Percentiles rank a stretch among this genome's conserved stretches.
phyloP scores from a whole-genome alignment of 805 yeast species.

The Schizosaccharomyces cryophilus region DNA sequence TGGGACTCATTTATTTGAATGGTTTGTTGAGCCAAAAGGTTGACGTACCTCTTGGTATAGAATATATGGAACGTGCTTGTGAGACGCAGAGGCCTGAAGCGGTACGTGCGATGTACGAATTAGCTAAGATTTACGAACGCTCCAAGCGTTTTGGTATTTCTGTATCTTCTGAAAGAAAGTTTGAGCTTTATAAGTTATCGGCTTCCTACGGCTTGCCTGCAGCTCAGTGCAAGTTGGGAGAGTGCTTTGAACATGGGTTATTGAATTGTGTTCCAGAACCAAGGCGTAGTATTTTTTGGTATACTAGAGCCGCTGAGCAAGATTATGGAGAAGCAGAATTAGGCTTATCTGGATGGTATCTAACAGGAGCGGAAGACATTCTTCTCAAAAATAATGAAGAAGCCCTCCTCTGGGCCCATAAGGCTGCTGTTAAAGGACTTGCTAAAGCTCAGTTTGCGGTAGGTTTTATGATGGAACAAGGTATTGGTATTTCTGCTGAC shows the following conservation, averaged over 20 bases:
- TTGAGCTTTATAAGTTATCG: conserved; percentile 31
- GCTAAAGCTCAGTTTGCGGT: conserved; percentile 49
- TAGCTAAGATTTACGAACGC: conserved; percentile 29
- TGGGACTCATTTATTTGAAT: conserved; percentile 38
- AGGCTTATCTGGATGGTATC: conserved; percentile 57
- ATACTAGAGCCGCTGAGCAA: conserved; percentile 36
- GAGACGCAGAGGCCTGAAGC: conserved; percentile 20
- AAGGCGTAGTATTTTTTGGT: conserved; percentile 45
- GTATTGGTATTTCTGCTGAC: conserved; percentile 36
- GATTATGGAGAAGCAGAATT: conserved; percentile 42
- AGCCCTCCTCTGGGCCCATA: conserved; percentile 55
- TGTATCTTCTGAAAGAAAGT: conserved; percentile 20
- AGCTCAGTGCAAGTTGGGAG: conserved; percentile 47
- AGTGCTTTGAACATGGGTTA: conserved; percentile 48
- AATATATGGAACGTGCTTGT: conserved; percentile 30
- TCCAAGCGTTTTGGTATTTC: conserved; percentile 11
- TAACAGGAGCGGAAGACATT: conserved; percentile 42
- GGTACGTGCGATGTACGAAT: conserved; percentile 34
- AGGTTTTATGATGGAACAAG: conserved; percentile 44
- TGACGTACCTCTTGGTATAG: conserved; percentile 21
- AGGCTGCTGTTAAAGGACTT: conserved; percentile 40
- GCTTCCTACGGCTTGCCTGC: conserved; percentile 37
- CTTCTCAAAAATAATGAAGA: conserved; percentile 36
- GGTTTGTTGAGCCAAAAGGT: conserved; percentile 21
- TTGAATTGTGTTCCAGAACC: conserved; percentile 28